Evolutionary conservation across 2,329 filamentous ascomycete genomes (phyloP), one percentile per base, ranked within the genome.

Genomic region (Arachnopeziza araneosa): DNA sequence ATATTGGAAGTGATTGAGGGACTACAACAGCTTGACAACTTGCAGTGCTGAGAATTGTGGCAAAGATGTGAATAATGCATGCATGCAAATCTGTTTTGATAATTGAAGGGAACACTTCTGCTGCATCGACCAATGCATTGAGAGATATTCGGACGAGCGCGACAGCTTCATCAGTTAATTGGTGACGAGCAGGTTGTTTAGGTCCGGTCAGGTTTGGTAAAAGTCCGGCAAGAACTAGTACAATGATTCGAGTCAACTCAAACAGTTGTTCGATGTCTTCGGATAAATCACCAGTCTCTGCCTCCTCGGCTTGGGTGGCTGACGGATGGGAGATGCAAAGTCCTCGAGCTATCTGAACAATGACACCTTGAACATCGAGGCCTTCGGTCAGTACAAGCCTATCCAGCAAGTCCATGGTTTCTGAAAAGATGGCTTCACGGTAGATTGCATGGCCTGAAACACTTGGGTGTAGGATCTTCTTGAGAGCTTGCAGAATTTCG

Each of bases 241-340:
- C 93, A 64, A 98, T 97, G 71, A 97, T 96, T 64, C 95, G 85
- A 0, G 95, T 99, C 53, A 99, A 80, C 75, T 99, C 95, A 69
- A 99, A 99, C 0, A 99, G 82, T 75, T 99, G 95, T 71, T 99
- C 95, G 64, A 99, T 96, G 71, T 99, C 95, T 70, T 99, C 95
- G 0, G 91, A 96, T 12, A 99, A 78, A 72, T 95, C 89, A 19
- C 87, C 87, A 56, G 92, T 89, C 49, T 88, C 85, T 30, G 81
- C 77, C 63, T 83, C 80, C 64, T 85, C 80, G 54, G 83, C 80
- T 66, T 84, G 85, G 63, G 90, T 85, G 2, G 95, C 93, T 1
- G 93, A 96, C 1, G 93, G 93, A 74, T 99, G 95, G 1, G 91
- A 88, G 21, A 98, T 82, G 68, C 93, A 97, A 19, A 99, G 79